Base-by-base conservation (phyloP, 73 alveolate genomes). In the Durusdinium trenchii region DNA sequence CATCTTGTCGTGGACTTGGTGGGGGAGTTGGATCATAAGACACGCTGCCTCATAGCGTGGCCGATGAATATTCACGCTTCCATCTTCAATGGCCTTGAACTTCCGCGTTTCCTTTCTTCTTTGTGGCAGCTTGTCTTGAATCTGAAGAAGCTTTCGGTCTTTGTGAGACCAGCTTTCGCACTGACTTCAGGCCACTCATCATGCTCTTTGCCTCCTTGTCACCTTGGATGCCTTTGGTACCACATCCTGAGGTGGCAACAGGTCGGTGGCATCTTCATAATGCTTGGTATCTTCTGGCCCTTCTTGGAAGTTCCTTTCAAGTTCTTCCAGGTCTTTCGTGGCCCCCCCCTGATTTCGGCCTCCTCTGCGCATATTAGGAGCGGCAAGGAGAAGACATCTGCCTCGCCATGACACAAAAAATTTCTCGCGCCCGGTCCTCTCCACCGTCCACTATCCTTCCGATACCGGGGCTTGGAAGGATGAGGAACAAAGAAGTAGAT, bases 321-420 rank as follows among this genome's bases (percentile, higher is more conserved):
- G 14, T 32, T 42, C 14, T 10, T 81, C 67, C 45, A 81, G 0
- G 0, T 81, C 46, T 28, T 45, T 62, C 69, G 40, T 42, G 28
- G 64, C 91, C 69, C 40, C 5, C 43, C n/a, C 91, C 43, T 85
- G 81, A 32, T 54, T 79, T 0, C 46, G 81, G 12, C 60, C 54
- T 16, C 81, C 95, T 0, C 47, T 54, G 28, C 71, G 42, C 84
- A 86, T 38, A 62, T 86, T 86, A 6, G 71, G 50, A 0, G 64
- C 51, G 0, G 95, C 75, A 0, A 86, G 43, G 32, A 86, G 48
- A 12, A 86, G 48, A 36, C 84, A 86, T 14, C 95, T 0, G 28
- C 95, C 95, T 5, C 95, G 28, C 95, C 95, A 86, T 0, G 64
- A 40, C 7, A 86, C 95, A 23, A 86, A 86, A 36, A 40, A 86